These are phyloP conservation scores for Kitagawia praeruptora DNA, from an alignment of 129 eudicot genomes.

Conservation along the genomic window DNA sequence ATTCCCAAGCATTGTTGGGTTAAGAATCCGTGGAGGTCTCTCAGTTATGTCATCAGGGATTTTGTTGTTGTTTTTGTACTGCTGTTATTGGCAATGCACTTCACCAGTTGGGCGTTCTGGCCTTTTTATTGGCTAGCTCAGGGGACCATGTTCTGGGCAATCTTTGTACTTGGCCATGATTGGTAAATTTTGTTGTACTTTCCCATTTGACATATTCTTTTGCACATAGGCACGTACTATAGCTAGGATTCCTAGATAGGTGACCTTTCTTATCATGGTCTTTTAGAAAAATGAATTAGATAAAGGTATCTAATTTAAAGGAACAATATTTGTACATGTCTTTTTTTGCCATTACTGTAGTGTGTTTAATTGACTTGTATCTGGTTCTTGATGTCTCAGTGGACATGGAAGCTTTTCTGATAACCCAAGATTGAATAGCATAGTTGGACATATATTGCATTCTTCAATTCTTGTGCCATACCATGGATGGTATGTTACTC, in stretches of 20 bases:
- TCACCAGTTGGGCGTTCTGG: slow-evolving; percentile 46
- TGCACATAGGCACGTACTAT: neutral
- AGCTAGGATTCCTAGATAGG: neutral
- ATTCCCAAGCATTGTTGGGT: slow-evolving; percentile 82
- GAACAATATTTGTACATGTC: neutral
- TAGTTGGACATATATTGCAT: slow-evolving; percentile 67
- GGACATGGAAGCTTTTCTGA: slow-evolving; percentile 85
- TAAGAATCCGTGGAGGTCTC: slow-evolving; percentile 56
- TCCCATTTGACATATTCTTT: neutral
- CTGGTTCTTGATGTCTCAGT: slow-evolving; percentile 23
- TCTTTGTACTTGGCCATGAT: slow-evolving; percentile 82
- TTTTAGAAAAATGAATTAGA: neutral
- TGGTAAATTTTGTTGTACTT: slow-evolving; percentile 31
- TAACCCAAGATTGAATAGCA: slow-evolving; percentile 35
- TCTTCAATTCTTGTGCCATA: slow-evolving; percentile 77
- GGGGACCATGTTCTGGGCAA: slow-evolving; percentile 84
- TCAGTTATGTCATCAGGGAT: slow-evolving; percentile 54
- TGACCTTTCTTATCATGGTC: neutral
- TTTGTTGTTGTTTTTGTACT: slow-evolving; percentile 27
- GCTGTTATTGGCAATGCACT: slow-evolving; percentile 29
- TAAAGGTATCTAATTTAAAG: neutral
- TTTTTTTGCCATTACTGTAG: neutral
- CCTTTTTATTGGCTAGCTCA: slow-evolving; percentile 65
- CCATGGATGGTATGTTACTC: slow-evolving; percentile 56
- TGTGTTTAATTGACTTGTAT: neutral